Evolutionary conservation across 495 filamentous ascomycete genomes (phyloP).

Genomic region (Penicillium fimorum): DNA sequence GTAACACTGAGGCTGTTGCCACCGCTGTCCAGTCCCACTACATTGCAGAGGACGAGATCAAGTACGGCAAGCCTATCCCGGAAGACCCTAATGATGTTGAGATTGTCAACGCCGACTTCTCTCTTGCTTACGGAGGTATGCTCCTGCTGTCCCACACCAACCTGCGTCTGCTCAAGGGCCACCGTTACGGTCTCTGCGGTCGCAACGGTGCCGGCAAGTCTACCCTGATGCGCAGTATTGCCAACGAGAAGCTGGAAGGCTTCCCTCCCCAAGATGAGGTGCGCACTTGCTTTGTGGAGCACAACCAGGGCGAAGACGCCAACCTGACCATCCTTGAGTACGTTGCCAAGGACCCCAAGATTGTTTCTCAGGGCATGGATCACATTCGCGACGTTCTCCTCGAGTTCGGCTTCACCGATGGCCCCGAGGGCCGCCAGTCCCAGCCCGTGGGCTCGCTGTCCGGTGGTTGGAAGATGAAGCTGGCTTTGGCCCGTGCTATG

Average conservation of each 20-base stretch:
- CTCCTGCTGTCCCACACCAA: constrained; percentile 96
- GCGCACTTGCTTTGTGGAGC: constrained; percentile 96
- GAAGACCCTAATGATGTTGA: constrained; percentile 84
- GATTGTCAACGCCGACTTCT: constrained; percentile 98
- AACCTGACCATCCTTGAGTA: constrained; percentile 94
- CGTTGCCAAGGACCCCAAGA: constrained; percentile 76
- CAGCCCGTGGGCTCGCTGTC: constrained; percentile 91
- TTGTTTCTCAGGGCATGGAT: constrained; percentile 69
- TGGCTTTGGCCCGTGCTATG: constrained; percentile 95
- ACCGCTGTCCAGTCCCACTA: constrained; percentile 67
- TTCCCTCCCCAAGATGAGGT: constrained; percentile 90
- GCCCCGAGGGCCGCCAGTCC: constrained; percentile 81
- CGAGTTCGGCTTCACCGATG: constrained; percentile 90
- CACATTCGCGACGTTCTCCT: constrained; percentile 79
- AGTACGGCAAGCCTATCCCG: constrained; percentile 79
- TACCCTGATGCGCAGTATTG: constrained; percentile 95
- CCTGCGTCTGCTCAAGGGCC: constrained; percentile 87
- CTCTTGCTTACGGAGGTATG: constrained; percentile 97
- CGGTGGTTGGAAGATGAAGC: constrained; percentile 99
- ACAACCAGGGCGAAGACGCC: constrained; percentile 96
- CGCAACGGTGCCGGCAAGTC: constrained; percentile 98
- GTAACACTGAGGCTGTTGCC: constrained; percentile 58
- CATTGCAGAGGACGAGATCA: constrained; percentile 78
- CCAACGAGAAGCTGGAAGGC: constrained; percentile 91
- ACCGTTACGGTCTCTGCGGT: constrained; percentile 94